Base-by-base conservation (phyloP, 2,329 filamentous ascomycete genomes). In the Alternaria hordeiaustralica region DNA sequence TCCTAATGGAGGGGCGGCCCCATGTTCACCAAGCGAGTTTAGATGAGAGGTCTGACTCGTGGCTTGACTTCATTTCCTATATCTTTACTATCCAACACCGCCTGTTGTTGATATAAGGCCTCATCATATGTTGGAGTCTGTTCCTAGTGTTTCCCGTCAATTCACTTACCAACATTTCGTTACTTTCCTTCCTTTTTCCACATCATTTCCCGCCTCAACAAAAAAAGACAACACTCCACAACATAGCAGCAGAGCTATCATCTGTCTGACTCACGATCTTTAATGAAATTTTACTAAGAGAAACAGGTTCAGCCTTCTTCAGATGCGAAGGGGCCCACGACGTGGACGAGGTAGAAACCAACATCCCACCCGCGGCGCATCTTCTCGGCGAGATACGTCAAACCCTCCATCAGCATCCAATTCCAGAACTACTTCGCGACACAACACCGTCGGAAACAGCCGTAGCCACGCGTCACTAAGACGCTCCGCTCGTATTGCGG, bases 271-370 rank as follows among this genome's bases (percentile, higher is more conserved):
- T 51, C 50, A 58, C 60, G 18, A 54, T 44, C 25, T 46, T 55
- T 60, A 47, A 58, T 67, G 67, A 70, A 71, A 68, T 45, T 67
- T 63, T 71, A 68, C 75, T 77, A 77, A 78, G 60, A 68, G 50
- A 63, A 63, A 33, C 62, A 77, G 73, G 63, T 73, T 70, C 65
- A 71, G 65, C 72, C 75, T 75, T 73, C 73, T 66, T 68, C 74
- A 74, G 73, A 79, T 79, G 76, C 73, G 72, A 79, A 79, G 75
- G 70, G 73, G 74, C 67, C 66, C 71, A 68, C 71, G 71, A 50
- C 72, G 72, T 58, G 75, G 74, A 76, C 70, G 76, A 77, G 72
- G 74, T 75, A 75, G 74, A 78, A 71, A 78, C 72, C 64, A 72
- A 28, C 68, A 73, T 68, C 68, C 68, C 64, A 65, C 70, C 65